A percentile compares a stretch with the other conserved stretches of the same genome.
phyloP scores from a whole-genome alignment of 148 eudicot genomes.

The Rhododendron molle region DNA sequence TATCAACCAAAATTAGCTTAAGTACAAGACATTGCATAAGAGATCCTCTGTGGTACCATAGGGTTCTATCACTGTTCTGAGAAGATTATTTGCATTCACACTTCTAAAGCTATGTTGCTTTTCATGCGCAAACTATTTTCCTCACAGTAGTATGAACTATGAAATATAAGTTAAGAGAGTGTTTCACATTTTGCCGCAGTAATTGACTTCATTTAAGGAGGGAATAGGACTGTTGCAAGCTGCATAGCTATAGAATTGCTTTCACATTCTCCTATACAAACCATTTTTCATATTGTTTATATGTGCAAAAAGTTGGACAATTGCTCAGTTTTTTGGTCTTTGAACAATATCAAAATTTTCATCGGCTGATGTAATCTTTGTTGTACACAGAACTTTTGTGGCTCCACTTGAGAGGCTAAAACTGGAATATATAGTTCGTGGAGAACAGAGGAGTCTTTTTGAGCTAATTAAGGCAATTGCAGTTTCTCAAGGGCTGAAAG shows the following conservation, averaged over 20 bases:
- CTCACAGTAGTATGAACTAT: neutral
- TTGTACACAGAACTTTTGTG: slow-evolving; percentile 72
- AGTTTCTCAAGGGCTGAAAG: slow-evolving; percentile 76
- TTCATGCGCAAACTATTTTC: neutral
- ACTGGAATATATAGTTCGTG: slow-evolving; percentile 93
- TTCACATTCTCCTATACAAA: neutral
- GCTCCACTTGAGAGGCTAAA: slow-evolving; percentile 98
- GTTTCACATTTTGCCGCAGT: neutral
- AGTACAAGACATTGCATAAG: neutral
- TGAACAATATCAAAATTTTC: neutral
- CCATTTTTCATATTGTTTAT: neutral
- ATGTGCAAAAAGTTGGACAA: neutral
- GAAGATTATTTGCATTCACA: neutral
- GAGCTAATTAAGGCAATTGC: slow-evolving; percentile 74
- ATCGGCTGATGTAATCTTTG: neutral
- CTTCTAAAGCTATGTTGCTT: neutral
- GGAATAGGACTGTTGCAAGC: neutral
- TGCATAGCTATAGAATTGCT: neutral
- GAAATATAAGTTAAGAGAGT: neutral
- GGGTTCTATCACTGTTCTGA: neutral
- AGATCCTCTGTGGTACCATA: neutral
- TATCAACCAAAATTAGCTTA: slow-evolving; percentile 3
- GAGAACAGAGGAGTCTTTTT: slow-evolving; percentile 70
- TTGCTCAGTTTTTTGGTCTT: neutral
- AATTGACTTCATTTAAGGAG: neutral